These are phyloP conservation scores for Hura crepitans DNA, from an alignment of 441 rosid species.

Conservation along the genomic window DNA sequence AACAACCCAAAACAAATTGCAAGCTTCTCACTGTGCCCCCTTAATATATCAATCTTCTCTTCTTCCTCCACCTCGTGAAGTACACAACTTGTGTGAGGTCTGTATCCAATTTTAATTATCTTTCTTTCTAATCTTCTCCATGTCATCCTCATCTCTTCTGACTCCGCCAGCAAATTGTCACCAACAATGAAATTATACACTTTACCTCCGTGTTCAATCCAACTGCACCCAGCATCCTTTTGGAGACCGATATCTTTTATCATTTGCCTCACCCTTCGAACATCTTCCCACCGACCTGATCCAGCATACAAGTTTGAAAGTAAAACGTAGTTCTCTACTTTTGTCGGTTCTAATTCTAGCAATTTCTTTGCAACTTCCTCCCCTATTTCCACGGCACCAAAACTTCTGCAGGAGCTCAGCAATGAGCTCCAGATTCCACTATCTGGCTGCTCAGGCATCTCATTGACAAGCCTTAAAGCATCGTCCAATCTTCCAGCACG, in stretches of 20 bases:
- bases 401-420: conserved; percentile 65
- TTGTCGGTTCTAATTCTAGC: conserved; percentile 57
- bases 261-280: conserved; percentile 47
- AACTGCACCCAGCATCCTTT: conserved; percentile 70
- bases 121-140: conserved; percentile 42
- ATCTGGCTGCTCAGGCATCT: conserved; percentile 55
- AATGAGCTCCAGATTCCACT: conserved; percentile 77
- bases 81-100: conserved; percentile 43
- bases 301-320: conserved; percentile 61
- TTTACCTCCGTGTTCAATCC: conserved; percentile 58
- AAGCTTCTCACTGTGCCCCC: conserved; percentile 64
- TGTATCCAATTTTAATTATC: conserved; percentile 45
- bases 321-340: conserved; percentile 58
- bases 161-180: conserved; percentile 40
- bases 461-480: conserved; percentile 47
- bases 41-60: conserved; percentile 47
- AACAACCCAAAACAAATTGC: conserved; percentile 60
- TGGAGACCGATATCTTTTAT: conserved; percentile 47
- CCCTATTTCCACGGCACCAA: conserved; percentile 57
- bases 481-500: conserved; percentile 63
- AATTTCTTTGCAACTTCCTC: conserved; percentile 57
- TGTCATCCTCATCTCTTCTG: conserved; percentile 37
- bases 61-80: conserved; percentile 45
- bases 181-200: conserved; percentile 58
- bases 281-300: conserved; percentile 52